Conservation (phyloP, 441 rosid species). For the Jatropha podagrica region DNA sequence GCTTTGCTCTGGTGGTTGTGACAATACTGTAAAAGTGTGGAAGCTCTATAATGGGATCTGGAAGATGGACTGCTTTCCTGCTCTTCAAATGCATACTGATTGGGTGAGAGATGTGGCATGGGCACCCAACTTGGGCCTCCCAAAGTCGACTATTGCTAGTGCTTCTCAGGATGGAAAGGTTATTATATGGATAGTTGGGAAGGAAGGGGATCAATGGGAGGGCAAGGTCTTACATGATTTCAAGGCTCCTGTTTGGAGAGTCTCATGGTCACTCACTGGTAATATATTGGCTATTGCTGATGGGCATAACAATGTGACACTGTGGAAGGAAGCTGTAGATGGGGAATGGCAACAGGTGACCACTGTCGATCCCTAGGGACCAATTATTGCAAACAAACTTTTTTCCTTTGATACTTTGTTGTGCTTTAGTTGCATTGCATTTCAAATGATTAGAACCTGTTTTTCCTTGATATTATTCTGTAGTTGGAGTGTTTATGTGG, state of each 20-base stretch:
- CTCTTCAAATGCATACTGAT: neutral
- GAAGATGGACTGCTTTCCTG: neutral
- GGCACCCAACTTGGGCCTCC: neutral
- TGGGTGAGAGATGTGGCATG: neutral
- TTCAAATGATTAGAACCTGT: neutral
- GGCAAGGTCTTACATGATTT: neutral
- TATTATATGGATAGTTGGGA: neutral
- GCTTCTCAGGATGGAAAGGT: neutral
- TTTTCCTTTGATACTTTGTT: neutral
- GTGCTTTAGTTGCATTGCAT: neutral
- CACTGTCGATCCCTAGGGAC: neutral
- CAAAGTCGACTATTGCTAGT: neutral
- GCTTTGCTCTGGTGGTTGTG: neutral
- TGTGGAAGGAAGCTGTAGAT: neutral
- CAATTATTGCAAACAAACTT: neutral
- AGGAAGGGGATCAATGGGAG: constrained; percentile 2
- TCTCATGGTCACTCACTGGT: neutral
- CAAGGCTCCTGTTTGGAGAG: neutral
- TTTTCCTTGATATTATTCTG: neutral
- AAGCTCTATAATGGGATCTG: neutral
- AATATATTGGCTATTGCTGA: neutral
- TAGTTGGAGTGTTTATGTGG: neutral
- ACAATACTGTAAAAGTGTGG: neutral
- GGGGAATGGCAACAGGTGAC: constrained; percentile 2
- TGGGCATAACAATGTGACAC: neutral